Evolutionary conservation across 345 rosid species (phyloP), one percentile per base, ranked within the genome.

Genomic region (Psidium friedrichsthalianum): DNA sequence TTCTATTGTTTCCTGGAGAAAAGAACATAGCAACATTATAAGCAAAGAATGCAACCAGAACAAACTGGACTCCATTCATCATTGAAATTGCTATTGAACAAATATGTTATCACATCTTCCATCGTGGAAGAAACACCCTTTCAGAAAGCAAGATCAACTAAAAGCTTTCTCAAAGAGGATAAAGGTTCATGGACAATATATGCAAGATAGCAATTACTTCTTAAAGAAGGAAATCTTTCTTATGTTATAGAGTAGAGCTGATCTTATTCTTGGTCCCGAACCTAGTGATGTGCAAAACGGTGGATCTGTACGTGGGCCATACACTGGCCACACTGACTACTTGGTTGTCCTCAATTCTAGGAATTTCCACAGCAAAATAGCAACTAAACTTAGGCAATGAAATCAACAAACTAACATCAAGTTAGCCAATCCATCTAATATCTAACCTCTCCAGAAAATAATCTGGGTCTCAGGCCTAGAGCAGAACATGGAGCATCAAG

Each of bases 401-500:
- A 59, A 55, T 57, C 53, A 20, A 69, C 1, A 69, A 69, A 69
- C 40, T 69, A 69, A 69, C 20, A 18, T 36, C 47, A 69, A 36
- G 25, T 36, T 20, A 61, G 54, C 49, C 29, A 32, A 52, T 53
- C 53, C 53, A 74, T 36, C 80, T 36, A 69, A 27, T 51, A 69
- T 83, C 90, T 49, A 93, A 97, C 99, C 99, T 96, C 93, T 74
- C 93, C 95, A 87, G 94, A 91, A 87, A 94, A 97, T 82, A 97
- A 95, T 69, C 99, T 91, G 84, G 99, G 99, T 87, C 99, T 92
- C 92, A 96, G 91, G 85, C 99, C 99, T 89, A 97, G 99, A 89
- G 99, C 99, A 87, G 99, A 96, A 86, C 99, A 97, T n/a, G 99
- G 99, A 88, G 98, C 98, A 87, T 97, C 99, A 64, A 97, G 95